A percentile compares a stretch with the other conserved stretches of the same genome.
Evolutionary conservation across 2,329 filamentous ascomycete species (phyloP).

Genomic region (Aspergillus luchuensis): DNA sequence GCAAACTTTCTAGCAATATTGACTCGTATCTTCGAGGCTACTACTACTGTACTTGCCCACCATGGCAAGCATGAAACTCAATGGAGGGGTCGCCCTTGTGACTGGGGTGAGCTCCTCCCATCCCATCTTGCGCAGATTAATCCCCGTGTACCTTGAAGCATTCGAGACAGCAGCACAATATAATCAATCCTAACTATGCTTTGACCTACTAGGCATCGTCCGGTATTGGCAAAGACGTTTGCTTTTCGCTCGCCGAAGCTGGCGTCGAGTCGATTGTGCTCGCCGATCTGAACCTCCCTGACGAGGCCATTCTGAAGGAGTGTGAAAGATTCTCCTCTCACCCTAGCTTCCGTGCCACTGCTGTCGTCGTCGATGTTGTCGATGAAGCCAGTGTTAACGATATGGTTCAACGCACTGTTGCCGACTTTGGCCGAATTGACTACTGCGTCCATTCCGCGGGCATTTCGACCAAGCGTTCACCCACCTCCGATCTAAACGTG

Average conservation of each 20-base stretch:
- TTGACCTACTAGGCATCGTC: slow-evolving; percentile 2
- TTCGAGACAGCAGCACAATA: background rate
- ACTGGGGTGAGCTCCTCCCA: background rate
- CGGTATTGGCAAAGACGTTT: slow-evolving; percentile 1
- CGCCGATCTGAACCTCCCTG: background rate
- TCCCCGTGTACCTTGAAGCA: no score
- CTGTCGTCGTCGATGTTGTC: background rate
- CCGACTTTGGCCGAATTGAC: slow-evolving; percentile 50
- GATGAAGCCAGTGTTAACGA: background rate
- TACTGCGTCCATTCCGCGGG: slow-evolving; percentile 60
- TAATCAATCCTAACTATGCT: background rate
- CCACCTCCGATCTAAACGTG: slow-evolving; percentile 53
- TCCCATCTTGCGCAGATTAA: no score
- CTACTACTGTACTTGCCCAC: no score
- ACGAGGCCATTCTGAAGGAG: background rate
- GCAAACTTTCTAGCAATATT: no score
- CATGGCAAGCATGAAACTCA: background rate
- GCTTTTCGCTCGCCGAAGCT: background rate
- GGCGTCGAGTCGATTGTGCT: slow-evolving; percentile 1
- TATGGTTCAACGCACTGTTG: slow-evolving; percentile 12
- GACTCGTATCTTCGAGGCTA: no score
- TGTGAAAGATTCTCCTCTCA: background rate
- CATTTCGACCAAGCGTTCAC: no score
- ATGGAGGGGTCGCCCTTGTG: slow-evolving; percentile 6
- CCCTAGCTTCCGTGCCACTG: background rate